Conservation (phyloP, 768 basidiomycete species). For the Tricholomella constricta region DNA sequence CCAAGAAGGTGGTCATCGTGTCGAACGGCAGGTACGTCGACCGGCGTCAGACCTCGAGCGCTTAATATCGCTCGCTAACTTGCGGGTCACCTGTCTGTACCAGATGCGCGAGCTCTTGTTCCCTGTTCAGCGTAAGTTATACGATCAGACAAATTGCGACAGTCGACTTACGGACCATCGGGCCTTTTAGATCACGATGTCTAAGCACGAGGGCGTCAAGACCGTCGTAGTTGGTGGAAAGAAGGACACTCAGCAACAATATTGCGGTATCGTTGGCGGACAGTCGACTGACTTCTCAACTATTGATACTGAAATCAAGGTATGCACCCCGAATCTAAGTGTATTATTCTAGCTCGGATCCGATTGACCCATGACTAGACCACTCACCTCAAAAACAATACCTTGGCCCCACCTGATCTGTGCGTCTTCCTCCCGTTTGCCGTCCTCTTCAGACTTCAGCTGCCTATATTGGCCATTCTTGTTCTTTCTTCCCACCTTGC, state of each 20-base stretch:
- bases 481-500: slow-evolving; percentile 17
- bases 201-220: slow-evolving; percentile 56
- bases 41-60: background rate
- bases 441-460: slow-evolving; percentile 2
- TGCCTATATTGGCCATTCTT: slow-evolving; percentile 3
- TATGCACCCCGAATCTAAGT: slow-evolving; percentile 12
- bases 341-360: slow-evolving; percentile 1
- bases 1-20: slow-evolving; percentile 52
- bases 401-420: slow-evolving; percentile 63
- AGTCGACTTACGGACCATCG: background rate
- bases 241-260: slow-evolving; percentile 48
- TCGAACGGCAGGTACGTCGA: slow-evolving; percentile 53
- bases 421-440: slow-evolving; percentile 28
- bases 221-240: slow-evolving; percentile 62
- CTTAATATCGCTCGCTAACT: background rate
- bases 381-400: slow-evolving; percentile 52
- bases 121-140: slow-evolving; percentile 43
- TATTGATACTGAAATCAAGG: slow-evolving; percentile 65
- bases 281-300: slow-evolving; percentile 58
- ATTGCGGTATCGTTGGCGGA: slow-evolving; percentile 65
- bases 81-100: background rate
- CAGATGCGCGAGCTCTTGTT: slow-evolving; percentile 52
- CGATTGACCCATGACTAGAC: slow-evolving; percentile 33
- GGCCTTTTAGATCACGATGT: slow-evolving; percentile 55
- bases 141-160: background rate